Evolutionary conservation across 169 alveolate genomes (phyloP).

Genomic region (Neospora caninum): DNA sequence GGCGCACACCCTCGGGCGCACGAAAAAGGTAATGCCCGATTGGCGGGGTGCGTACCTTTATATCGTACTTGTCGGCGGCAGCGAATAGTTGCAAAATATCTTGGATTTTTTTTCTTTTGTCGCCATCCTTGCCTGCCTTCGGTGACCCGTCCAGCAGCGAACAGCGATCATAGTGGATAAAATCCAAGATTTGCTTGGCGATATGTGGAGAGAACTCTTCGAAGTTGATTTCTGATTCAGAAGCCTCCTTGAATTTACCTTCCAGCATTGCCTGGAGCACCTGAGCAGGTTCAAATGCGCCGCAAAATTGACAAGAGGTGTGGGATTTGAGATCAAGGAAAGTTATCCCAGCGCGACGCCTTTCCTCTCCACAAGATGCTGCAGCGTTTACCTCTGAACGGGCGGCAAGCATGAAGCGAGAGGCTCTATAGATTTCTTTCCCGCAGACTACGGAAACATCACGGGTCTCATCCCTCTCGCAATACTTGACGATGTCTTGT

Average conservation of each 20-base stretch:
- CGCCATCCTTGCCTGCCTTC: slow-evolving; percentile 32
- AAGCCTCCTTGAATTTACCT: slow-evolving; percentile 60
- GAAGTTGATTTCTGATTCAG: slow-evolving; percentile 50
- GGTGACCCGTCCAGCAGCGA: slow-evolving; percentile 32
- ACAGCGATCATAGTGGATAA: slow-evolving; percentile 61
- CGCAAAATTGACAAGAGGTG: neutral
- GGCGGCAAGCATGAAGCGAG: slow-evolving; percentile 38
- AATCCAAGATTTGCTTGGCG: slow-evolving; percentile 59
- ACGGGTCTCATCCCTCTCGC: slow-evolving; percentile 30
- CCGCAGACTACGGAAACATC: slow-evolving; percentile 11
- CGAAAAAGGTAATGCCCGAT: neutral
- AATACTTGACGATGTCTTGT: slow-evolving; percentile 10
- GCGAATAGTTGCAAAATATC: slow-evolving; percentile 54
- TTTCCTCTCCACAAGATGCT: too few relatives aligned
- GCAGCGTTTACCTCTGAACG: slow-evolving; percentile 1
- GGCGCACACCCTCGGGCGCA: neutral
- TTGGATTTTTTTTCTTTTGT: neutral
- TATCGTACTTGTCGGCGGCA: slow-evolving; percentile 67
- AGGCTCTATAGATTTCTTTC: slow-evolving; percentile 13
- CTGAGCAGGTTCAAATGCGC: slow-evolving; percentile 1
- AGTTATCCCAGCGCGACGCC: neutral
- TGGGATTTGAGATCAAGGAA: neutral
- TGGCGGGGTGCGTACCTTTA: slow-evolving; percentile 29
- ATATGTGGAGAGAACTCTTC: slow-evolving; percentile 54
- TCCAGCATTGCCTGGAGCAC: slow-evolving; percentile 63